Evolutionary conservation across 2,329 filamentous ascomycete genomes (phyloP).

Genomic region (Colletotrichum siamense): DNA sequence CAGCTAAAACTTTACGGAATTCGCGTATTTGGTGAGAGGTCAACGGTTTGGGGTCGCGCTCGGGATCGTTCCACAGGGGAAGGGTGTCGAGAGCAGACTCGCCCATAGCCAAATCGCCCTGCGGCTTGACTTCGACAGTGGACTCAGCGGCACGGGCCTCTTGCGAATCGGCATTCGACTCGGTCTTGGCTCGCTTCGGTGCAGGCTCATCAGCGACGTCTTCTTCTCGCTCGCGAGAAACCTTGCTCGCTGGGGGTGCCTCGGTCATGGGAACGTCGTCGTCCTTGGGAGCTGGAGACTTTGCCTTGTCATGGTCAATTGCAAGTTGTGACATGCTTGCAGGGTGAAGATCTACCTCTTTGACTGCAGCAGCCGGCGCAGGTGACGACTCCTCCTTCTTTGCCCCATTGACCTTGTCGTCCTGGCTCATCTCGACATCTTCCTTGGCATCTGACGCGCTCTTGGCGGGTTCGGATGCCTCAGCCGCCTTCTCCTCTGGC

Average conservation of each 20-base stretch:
- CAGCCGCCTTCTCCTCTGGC: background rate
- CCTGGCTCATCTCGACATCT: conserved; percentile 20
- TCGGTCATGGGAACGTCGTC: conserved; percentile 60
- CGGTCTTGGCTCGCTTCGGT: conserved; percentile 82
- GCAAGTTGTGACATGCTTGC: conserved; percentile 44
- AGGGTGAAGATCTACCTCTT: conserved; percentile 39
- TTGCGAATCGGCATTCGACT: conserved; percentile 51
- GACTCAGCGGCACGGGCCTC: conserved; percentile 25
- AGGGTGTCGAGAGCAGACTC: conserved; percentile 31
- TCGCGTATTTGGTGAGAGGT: conserved; percentile 66
- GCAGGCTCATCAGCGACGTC: conserved; percentile 71
- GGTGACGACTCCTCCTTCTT: conserved; percentile 7
- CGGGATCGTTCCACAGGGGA: conserved; percentile 45
- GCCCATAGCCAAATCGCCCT: conserved; percentile 25
- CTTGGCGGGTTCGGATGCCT: conserved; percentile 18
- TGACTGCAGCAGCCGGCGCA: conserved; percentile 18
- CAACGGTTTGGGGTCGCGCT: conserved; percentile 54
- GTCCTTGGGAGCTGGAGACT: conserved; percentile 2
- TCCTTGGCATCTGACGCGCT: conserved; percentile 3
- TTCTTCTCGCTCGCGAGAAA: conserved; percentile 78
- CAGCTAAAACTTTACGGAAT: conserved; percentile 69
- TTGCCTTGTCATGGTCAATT: conserved; percentile 37
- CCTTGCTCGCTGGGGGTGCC: conserved; percentile 59
- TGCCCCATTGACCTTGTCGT: conserved; percentile 1
- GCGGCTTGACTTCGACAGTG: conserved; percentile 32